Evolutionary conservation across 2,329 filamentous ascomycete species (phyloP).

Genomic region (Sarocladium oryzae): DNA sequence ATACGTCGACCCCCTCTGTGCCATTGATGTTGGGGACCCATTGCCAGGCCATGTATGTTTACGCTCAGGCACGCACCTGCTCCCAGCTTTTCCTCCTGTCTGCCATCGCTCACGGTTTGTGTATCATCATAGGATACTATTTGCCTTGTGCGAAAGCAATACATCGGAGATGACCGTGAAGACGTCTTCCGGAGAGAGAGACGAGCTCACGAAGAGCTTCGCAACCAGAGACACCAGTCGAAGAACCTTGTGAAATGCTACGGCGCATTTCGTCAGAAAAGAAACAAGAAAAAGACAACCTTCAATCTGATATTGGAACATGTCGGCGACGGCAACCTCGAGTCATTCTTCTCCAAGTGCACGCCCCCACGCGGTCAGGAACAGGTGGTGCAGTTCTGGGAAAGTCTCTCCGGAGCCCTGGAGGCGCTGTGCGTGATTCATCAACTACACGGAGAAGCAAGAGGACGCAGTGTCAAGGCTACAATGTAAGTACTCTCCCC

Average conservation of each 20-base stretch:
- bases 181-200: constrained; percentile 5
- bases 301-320: constrained; percentile 12
- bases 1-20: not conserved
- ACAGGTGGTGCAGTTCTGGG: constrained; percentile 8
- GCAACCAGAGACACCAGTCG: not conserved
- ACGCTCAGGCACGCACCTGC: too few species aligned
- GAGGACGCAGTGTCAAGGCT: not conserved
- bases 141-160: constrained; percentile 4
- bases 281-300: not conserved
- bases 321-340: constrained; percentile 8
- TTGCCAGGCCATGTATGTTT: too few species aligned
- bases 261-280: constrained; percentile 10
- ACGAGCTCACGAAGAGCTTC: constrained; percentile 2
- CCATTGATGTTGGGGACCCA: not conserved
- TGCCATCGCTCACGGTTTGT: too few species aligned
- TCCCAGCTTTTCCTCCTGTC: too few species aligned
- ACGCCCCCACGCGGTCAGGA: not conserved
- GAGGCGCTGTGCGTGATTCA: constrained; percentile 7
- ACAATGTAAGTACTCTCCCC: not conserved
- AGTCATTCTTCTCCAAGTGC: not conserved
- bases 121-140: not conserved
- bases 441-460: not conserved
- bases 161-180: not conserved
- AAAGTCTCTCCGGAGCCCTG: constrained; percentile 6
- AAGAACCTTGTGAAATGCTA: constrained; percentile 6